Percentiles rank a stretch among this genome's conserved stretches.
phyloP scores from a whole-genome alignment of 2,329 filamentous ascomycete species.

The Pleurostoma richardsiae region DNA sequence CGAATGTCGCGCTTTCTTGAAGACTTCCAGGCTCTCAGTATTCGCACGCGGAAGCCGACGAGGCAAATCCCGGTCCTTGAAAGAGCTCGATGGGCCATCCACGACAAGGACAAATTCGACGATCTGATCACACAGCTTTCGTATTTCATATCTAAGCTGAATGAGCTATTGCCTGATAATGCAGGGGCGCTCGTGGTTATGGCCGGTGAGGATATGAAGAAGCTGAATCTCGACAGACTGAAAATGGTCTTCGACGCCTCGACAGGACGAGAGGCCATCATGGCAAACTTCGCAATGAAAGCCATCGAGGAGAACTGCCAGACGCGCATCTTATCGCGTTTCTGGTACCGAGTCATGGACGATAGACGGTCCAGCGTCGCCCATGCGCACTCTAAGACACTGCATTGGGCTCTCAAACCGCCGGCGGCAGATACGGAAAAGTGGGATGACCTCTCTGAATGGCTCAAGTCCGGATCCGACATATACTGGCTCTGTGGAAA shows the following conservation, averaged over 20 bases:
- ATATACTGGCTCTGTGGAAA: constrained; percentile 1
- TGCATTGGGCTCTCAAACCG: constrained; percentile 4
- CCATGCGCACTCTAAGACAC: constrained; percentile 4
- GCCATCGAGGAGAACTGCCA: neutral
- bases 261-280: neutral
- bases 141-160: constrained; percentile 11
- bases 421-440: neutral
- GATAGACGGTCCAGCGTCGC: constrained; percentile 4
- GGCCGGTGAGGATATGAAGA: neutral
- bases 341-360: constrained; percentile 11
- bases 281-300: neutral
- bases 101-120: constrained; percentile 13
- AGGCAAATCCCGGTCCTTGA: neutral
- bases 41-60: neutral
- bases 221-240: neutral
- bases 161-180: constrained; percentile 1
- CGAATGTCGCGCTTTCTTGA: neutral
- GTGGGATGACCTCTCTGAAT: constrained; percentile 1
- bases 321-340: constrained; percentile 1
- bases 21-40: neutral
- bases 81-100: constrained; percentile 10
- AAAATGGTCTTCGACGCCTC: neutral
- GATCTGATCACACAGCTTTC: constrained; percentile 7
- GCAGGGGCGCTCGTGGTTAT: neutral
- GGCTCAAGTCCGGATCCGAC: neutral